A percentile compares a stretch with the other conserved stretches of the same genome.
phyloP scores from a whole-genome alignment of 2,329 filamentous ascomycete species.

The Sphaerulina vaccinii region DNA sequence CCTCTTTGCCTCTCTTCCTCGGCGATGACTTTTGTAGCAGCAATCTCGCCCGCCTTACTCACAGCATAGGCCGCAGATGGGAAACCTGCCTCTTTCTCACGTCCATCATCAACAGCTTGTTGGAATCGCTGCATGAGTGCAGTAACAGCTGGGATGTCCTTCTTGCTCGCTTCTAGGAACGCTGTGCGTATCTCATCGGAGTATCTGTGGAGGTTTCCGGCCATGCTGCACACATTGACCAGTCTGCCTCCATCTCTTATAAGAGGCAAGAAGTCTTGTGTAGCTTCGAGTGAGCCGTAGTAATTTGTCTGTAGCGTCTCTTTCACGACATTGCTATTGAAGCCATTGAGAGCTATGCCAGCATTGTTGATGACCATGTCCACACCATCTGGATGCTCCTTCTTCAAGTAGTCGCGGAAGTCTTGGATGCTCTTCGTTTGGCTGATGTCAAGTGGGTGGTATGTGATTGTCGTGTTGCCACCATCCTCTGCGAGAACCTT shows the following conservation, averaged over 20 bases:
- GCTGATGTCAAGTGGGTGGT: slow-evolving; percentile 51
- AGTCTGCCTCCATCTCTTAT: slow-evolving; percentile 48
- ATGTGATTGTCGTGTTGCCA: slow-evolving; percentile 49
- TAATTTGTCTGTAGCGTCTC: slow-evolving; percentile 54
- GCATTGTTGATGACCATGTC: slow-evolving; percentile 58
- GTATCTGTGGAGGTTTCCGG: slow-evolving; percentile 50
- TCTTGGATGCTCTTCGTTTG: slow-evolving; percentile 45
- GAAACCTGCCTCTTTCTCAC: slow-evolving; percentile 50
- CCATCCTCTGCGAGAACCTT: slow-evolving; percentile 47
- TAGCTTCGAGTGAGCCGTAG: slow-evolving; percentile 51
- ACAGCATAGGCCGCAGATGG: slow-evolving; percentile 53
- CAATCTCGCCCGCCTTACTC: slow-evolving; percentile 39
- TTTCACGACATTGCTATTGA: slow-evolving; percentile 49
- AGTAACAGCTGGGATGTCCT: slow-evolving; percentile 42
- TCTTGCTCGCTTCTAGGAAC: slow-evolving; percentile 40
- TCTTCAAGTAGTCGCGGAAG: slow-evolving; percentile 45
- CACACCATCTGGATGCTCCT: slow-evolving; percentile 49
- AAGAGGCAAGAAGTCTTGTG: slow-evolving; percentile 47
- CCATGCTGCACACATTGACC: slow-evolving; percentile 51
- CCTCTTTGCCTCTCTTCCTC: slow-evolving; percentile 31
- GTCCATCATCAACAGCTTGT: slow-evolving; percentile 46
- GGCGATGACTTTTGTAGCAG: slow-evolving; percentile 38
- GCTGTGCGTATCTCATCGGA: slow-evolving; percentile 43
- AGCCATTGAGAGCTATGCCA: slow-evolving; percentile 37
- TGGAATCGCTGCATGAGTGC: slow-evolving; percentile 52